Evolutionary conservation across 1,139 yeast genomes (phyloP).

Genomic region (Lodderomyces jiufengensis): DNA sequence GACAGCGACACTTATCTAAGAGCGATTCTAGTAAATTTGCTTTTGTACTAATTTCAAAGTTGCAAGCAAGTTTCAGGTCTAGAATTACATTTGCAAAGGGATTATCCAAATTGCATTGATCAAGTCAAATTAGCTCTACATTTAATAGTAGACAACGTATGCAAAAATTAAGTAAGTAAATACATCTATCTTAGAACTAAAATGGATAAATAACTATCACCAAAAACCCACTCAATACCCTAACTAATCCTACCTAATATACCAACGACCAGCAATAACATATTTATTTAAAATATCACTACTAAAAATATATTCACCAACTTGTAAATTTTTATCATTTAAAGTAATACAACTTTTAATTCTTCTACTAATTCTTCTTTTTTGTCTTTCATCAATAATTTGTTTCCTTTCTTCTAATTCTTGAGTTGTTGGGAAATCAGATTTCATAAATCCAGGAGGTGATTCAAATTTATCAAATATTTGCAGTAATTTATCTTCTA

Average conservation of each 20-base stretch:
- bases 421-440: slow-evolving; percentile 63
- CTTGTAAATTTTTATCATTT: slow-evolving; percentile 10
- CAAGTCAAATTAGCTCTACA: no score
- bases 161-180: no score
- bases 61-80: no score
- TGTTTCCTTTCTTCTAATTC: slow-evolving; percentile 28
- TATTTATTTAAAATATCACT: slow-evolving; percentile 17
- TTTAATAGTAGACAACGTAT: no score
- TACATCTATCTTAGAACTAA: no score
- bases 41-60: no score
- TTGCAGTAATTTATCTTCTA: slow-evolving; percentile 24
- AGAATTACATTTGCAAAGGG: no score
- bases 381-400: slow-evolving; percentile 17
- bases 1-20: no score
- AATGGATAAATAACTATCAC: no score
- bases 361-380: slow-evolving; percentile 18
- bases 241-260: slow-evolving; percentile 3
- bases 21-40: no score
- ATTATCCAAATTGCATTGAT: no score
- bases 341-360: slow-evolving; percentile 14
- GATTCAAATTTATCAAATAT: slow-evolving; percentile 47
- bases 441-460: slow-evolving; percentile 63
- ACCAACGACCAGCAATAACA: slow-evolving; percentile 13
- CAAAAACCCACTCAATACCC: no score
- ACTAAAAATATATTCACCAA: slow-evolving; percentile 19